Evolutionary conservation across 208 protist genomes (phyloP), one percentile per base, ranked within the genome.

Genomic region (Crithidia expoeki): DNA sequence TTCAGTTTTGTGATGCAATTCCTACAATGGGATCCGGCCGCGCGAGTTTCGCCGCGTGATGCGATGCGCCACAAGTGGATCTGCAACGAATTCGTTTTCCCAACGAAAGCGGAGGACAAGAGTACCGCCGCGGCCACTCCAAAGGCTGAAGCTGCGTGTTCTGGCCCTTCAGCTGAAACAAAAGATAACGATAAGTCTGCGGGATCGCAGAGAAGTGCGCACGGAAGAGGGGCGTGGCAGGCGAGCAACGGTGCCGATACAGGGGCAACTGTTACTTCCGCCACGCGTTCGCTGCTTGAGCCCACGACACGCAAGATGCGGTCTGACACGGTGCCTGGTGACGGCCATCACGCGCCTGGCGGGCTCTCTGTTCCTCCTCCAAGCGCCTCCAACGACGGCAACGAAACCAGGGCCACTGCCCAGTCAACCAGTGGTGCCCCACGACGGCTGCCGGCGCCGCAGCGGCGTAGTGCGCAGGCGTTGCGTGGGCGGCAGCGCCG

Each of bases 41-140:
- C 84, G 30, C 88, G 90, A 11, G 79, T 73, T 11, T 16, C 74
- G 0, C 88, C 90, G 27, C 72, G 80, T 4, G 80, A 80, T 49
- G 88, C 88, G 52, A 92, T 96, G 90, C 73, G 64, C 51, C 90
- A 96, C 66, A 70, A 62, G 42, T 96, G 88, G 88, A 85, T 96
- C 23, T 56, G 61, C 12, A 74, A 80, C 46, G 72, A 86, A 42
- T 88, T 95, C 61, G 78, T 84, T 33, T 79, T 88, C 68, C 62
- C 61, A 1, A 62, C 40, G 2, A 33, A 57, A 21, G 9, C 61
- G 1, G 61, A 55, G 23, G 60, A 65, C 11, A 44, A 21, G 32
- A 34, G 33, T 21, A 42, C 47, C 33, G 19, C 61, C 2, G 33
- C 47, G 21, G 25, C 47, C 2, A 16, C 44, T 7, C 30, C 44